A percentile compares a stretch with the other conserved stretches of the same genome.
Evolutionary conservation across 345 rosid species (phyloP).

Genomic region (Cochlearia excelsa): DNA sequence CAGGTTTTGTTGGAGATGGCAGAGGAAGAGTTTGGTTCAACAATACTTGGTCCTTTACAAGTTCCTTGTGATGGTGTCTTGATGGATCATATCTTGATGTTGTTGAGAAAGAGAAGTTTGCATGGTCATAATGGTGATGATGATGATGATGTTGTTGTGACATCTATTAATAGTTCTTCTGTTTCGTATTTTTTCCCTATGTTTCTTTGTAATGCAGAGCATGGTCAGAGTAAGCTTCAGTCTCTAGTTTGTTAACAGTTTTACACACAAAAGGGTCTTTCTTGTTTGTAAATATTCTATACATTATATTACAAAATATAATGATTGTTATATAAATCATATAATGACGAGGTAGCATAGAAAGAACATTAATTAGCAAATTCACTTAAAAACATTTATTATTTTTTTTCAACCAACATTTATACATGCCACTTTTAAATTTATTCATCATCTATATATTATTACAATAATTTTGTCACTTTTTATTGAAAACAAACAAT

Average conservation of each 20-base stretch:
- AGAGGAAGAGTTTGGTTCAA: constrained; percentile 48
- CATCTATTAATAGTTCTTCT: constrained; percentile 37
- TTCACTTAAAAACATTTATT: no score
- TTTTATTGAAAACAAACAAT: no score
- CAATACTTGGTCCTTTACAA: constrained; percentile 45
- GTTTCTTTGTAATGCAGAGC: constrained; percentile 28
- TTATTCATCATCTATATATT: no score
- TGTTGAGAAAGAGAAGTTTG: constrained; percentile 39
- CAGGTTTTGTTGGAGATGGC: constrained; percentile 53
- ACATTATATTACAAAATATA: no score
- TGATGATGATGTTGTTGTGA: constrained; percentile 8
- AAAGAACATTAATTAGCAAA: no score
- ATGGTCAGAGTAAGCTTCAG: constrained; percentile 34
- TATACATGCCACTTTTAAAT: no score
- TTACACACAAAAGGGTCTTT: neutral
- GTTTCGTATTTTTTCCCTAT: constrained; percentile 38
- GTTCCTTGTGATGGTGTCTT: constrained; percentile 54
- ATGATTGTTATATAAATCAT: no score
- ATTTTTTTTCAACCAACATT: no score
- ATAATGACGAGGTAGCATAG: no score
- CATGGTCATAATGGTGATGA: constrained; percentile 22
- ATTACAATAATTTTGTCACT: no score
- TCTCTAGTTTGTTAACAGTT: constrained; percentile 33
- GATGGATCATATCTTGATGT: constrained; percentile 40
- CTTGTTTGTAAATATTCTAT: no score